Conservation (phyloP, 768 basidiomycete species). For the Termitomyces sp. region DNA sequence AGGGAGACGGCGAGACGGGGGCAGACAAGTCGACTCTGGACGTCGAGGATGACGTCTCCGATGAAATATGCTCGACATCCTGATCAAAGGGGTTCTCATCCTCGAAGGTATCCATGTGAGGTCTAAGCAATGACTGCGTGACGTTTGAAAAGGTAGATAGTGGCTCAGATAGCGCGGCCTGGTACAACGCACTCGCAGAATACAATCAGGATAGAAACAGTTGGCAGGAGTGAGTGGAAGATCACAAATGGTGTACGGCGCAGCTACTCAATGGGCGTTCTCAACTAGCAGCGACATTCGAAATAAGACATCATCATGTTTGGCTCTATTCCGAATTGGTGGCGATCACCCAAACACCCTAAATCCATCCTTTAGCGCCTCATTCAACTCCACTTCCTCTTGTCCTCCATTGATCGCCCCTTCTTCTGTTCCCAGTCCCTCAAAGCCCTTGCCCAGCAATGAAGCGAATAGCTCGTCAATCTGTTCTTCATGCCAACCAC, state of each 20-base stretch:
- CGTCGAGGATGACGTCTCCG: conserved; percentile 48
- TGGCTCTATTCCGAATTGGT: conserved; percentile 36
- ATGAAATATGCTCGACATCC: conserved; percentile 38
- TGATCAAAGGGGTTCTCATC: conserved; percentile 70
- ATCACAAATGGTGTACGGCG: not conserved
- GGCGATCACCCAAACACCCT: conserved; percentile 55
- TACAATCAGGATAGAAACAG: not conserved
- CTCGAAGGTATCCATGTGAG: conserved; percentile 48
- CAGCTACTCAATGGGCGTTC: not conserved
- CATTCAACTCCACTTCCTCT: conserved; percentile 27
- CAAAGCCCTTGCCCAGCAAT: conserved; percentile 74
- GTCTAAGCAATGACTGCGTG: conserved; percentile 3
- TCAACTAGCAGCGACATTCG: not conserved
- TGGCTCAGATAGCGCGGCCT: not conserved
- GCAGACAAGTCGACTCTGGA: conserved; percentile 54
- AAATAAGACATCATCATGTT: conserved; percentile 26
- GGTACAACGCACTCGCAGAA: not conserved
- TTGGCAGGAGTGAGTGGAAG: not conserved
- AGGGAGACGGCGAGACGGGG: conserved; percentile 51
- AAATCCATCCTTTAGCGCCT: conserved; percentile 43
- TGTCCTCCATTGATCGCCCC: conserved; percentile 22
- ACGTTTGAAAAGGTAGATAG: not conserved
- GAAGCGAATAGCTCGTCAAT: conserved; percentile 92
- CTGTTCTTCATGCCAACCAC: conserved; percentile 94
- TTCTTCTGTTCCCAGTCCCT: conserved; percentile 26